A percentile compares a stretch with the other conserved stretches of the same genome.
These are phyloP conservation scores for Tolypocladium guangdongense DNA, from an alignment of 2,329 filamentous ascomycete genomes.

Conservation along the genomic window DNA sequence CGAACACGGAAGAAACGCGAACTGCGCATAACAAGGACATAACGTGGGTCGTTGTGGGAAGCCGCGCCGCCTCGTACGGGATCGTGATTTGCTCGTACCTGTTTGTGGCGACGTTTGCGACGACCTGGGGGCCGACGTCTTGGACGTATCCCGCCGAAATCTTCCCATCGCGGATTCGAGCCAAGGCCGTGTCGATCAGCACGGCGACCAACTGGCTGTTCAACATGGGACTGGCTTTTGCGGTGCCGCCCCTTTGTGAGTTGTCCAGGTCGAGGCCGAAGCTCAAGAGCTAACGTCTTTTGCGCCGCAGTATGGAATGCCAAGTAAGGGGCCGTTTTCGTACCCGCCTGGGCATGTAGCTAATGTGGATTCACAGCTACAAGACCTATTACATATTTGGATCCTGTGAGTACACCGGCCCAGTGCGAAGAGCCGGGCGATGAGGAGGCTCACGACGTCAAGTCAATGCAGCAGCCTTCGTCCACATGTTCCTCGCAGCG, in stretches of 20 bases:
- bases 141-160: constrained; percentile 40
- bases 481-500: constrained; percentile 54
- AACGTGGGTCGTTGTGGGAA: constrained; percentile 45
- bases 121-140: constrained; percentile 31
- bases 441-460: neutral
- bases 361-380: constrained; percentile 19
- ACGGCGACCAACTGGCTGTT: constrained; percentile 25
- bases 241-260: constrained; percentile 36
- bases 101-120: constrained; percentile 37
- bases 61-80: constrained; percentile 43
- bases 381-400: constrained; percentile 67
- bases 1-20: constrained; percentile 27
- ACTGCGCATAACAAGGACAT: constrained; percentile 33
- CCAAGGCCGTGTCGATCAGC: constrained; percentile 32
- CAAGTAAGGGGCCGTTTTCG: constrained; percentile 22
- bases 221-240: constrained; percentile 21
- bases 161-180: constrained; percentile 28
- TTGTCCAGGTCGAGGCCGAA: neutral
- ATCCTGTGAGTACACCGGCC: constrained; percentile 27
- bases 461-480: constrained; percentile 53
- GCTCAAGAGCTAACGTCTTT: too few relatives aligned
- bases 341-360: neutral
- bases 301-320: constrained; percentile 29
- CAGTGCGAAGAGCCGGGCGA: too few relatives aligned
- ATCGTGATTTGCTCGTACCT: constrained; percentile 54